Conservation (phyloP, 306 rosid species). For the Lathyrus sativus region DNA sequence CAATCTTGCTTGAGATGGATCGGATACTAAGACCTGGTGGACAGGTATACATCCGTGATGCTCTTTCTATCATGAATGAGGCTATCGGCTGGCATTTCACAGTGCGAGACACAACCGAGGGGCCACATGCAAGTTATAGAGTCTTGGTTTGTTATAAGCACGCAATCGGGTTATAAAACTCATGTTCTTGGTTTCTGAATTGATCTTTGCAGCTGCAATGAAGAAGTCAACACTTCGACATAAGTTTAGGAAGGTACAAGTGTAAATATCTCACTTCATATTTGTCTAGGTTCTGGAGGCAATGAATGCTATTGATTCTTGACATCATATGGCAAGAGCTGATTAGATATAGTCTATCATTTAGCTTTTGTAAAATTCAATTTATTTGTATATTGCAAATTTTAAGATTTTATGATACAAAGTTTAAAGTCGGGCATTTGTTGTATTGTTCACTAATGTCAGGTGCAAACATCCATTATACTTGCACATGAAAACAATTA, state of each 20-base stretch:
- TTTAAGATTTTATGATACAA: constrained; percentile 24
- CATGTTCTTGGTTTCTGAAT: constrained; percentile 4
- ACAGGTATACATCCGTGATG: constrained; percentile 72
- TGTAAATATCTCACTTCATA: constrained; percentile 23
- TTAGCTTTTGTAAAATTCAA: constrained; percentile 37
- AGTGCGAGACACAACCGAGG: constrained; percentile 81
- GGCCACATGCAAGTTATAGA: constrained; percentile 91
- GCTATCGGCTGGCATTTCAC: constrained; percentile 77
- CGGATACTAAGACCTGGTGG: constrained; percentile 89
- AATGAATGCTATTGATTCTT: constrained; percentile 25
- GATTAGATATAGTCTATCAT: constrained; percentile 26
- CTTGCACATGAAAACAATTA: too few species aligned
- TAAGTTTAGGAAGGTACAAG: constrained; percentile 20
- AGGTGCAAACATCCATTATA: too few species aligned
- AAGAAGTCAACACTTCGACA: constrained; percentile 7
- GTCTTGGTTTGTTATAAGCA: constrained; percentile 71
- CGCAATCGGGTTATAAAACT: constrained; percentile 25
- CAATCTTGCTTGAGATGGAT: constrained; percentile 98
- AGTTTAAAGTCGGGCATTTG: constrained; percentile 25
- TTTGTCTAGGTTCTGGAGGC: neutral
- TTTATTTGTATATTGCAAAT: constrained; percentile 28
- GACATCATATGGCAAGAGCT: constrained; percentile 29
- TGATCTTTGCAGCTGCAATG: constrained; percentile 30
- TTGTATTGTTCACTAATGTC: neutral
- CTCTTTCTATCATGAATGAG: constrained; percentile 77